Percentiles rank a stretch among this genome's conserved stretches.
Evolutionary conservation across 169 alveolate genomes (phyloP).

Genomic region (Pseudocohnilembus persalinus): DNA sequence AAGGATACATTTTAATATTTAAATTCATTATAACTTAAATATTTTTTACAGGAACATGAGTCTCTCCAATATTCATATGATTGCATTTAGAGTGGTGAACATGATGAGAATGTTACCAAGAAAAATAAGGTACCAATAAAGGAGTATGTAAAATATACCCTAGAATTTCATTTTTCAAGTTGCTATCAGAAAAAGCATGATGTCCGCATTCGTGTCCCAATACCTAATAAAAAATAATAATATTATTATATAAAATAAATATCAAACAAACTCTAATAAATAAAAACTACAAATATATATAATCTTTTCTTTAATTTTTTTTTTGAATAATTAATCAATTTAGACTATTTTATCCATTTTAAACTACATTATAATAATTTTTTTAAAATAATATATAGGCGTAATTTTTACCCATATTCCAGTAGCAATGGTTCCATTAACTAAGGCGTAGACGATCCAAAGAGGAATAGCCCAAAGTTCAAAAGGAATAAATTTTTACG

Average conservation of each 20-base stretch:
- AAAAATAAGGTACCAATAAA: slow-evolving; percentile 65
- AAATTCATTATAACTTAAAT: background rate
- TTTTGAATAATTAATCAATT: too few relatives aligned
- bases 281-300: too few relatives aligned
- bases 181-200: slow-evolving; percentile 55
- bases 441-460: slow-evolving; percentile 50
- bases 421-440: slow-evolving; percentile 63
- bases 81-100: slow-evolving; percentile 66
- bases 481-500: slow-evolving; percentile 34
- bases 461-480: slow-evolving; percentile 27
- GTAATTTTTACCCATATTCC: slow-evolving; percentile 57
- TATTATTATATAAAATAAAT: too few relatives aligned
- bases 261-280: too few relatives aligned
- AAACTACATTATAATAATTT: background rate
- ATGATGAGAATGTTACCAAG: slow-evolving; percentile 74
- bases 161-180: slow-evolving; percentile 49
- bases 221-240: slow-evolving; percentile 34
- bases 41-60: slow-evolving; percentile 54
- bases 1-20: background rate
- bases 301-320: too few relatives aligned
- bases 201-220: slow-evolving; percentile 76
- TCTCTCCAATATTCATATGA: slow-evolving; percentile 69
- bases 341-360: too few relatives aligned
- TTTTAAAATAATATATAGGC: too few relatives aligned
- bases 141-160: slow-evolving; percentile 59